Percentiles rank a stretch among this genome's conserved stretches.
These are phyloP conservation scores for Carex kokanica DNA, from an alignment of 176 grass and related monocot genomes.

Conservation along the genomic window DNA sequence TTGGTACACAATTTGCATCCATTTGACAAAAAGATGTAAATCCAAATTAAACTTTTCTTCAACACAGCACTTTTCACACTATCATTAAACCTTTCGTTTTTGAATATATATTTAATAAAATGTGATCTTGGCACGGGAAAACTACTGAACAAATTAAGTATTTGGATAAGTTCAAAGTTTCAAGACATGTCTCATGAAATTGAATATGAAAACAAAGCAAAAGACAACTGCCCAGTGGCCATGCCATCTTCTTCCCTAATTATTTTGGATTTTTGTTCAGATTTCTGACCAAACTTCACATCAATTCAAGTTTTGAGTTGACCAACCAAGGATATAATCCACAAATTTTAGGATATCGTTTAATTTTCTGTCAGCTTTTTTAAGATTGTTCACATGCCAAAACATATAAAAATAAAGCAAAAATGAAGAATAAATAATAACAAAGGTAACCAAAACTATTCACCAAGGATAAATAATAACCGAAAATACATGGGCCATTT, in stretches of 20 bases:
- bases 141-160: background rate
- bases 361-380: background rate
- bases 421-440: background rate
- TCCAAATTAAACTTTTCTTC: background rate
- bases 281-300: slow-evolving; percentile 25
- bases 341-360: slow-evolving; percentile 13
- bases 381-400: background rate
- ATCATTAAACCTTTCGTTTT: background rate
- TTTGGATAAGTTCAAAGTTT: background rate
- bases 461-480: too few species aligned
- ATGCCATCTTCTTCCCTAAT: slow-evolving; percentile 3
- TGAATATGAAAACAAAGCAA: slow-evolving; percentile 14
- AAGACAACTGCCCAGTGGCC: background rate
- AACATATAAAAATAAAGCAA: background rate
- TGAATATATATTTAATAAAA: too few species aligned
- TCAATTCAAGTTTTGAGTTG: background rate
- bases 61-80: background rate
- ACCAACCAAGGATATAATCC: background rate
- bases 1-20: background rate
- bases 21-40: background rate
- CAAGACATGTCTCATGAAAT: background rate
- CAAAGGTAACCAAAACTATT: too few species aligned
- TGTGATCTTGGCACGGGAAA: background rate
- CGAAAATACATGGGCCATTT: too few species aligned
- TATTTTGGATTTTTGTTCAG: slow-evolving; percentile 7